These are phyloP conservation scores for Filobasidium floriforme DNA, from an alignment of 768 basidiomycete species.

Conservation along the genomic window DNA sequence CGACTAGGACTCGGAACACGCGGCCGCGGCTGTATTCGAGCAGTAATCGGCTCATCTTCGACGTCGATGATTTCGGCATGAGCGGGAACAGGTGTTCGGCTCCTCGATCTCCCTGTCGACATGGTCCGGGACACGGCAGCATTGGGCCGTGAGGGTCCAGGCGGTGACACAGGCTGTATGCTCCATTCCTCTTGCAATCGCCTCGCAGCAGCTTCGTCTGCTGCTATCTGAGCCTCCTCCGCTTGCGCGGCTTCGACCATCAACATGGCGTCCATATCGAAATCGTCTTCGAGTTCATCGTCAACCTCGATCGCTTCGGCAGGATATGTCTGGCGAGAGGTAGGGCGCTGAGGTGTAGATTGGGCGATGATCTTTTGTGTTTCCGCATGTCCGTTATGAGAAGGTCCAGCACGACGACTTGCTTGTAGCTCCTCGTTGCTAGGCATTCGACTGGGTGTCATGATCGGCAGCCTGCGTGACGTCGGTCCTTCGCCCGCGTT, in stretches of 20 bases:
- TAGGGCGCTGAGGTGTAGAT: too few relatives aligned
- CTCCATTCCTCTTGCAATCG: background rate
- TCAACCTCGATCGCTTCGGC: background rate
- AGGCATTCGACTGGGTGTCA: conserved; percentile 1
- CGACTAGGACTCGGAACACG: background rate
- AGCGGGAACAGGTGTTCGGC: background rate
- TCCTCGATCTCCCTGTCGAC: background rate
- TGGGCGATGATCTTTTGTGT: too few relatives aligned
- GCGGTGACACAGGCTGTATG: background rate
- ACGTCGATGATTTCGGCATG: conserved; percentile 1
- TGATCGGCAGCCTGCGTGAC: background rate
- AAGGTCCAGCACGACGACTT: background rate
- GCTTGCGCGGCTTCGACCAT: background rate
- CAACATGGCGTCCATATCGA: conserved; percentile 2
- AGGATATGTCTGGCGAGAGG: background rate
- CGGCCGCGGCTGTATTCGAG: background rate
- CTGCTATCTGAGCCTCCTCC: conserved; percentile 5
- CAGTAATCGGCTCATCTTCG: conserved; percentile 2
- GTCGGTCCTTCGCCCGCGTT: background rate
- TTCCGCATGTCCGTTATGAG: background rate
- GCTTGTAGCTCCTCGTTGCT: background rate
- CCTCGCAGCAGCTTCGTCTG: background rate
- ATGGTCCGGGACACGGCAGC: background rate
- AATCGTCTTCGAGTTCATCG: conserved; percentile 5
- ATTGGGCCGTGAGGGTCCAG: background rate